Conservation (phyloP, 2,329 filamentous ascomycete species). For the Hypoxylon sp. region DNA sequence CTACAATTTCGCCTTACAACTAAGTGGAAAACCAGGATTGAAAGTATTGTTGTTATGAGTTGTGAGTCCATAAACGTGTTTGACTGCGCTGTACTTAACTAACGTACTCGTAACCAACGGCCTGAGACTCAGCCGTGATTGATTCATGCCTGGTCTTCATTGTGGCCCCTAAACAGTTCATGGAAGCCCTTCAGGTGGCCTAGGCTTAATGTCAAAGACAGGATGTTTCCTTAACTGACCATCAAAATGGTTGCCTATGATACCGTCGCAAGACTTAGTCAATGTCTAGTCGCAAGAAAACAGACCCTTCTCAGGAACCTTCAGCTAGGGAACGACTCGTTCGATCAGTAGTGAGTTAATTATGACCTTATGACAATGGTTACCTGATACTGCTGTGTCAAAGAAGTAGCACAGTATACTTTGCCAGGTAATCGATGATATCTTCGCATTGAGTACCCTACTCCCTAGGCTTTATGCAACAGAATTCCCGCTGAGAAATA, state of each 20-base stretch:
- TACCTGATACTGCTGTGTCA: not conserved
- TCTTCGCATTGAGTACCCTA: not conserved
- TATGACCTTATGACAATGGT: not conserved
- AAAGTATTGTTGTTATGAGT: not conserved
- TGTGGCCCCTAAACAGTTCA: not conserved
- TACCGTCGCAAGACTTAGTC: not conserved
- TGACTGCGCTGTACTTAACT: too few relatives aligned
- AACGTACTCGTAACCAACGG: too few relatives aligned
- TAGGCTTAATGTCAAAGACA: not conserved
- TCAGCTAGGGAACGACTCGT: not conserved
- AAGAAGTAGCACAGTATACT: not conserved
- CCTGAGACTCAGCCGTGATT: too few relatives aligned
- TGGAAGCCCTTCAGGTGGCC: not conserved
- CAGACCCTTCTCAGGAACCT: not conserved
- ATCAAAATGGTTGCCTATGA: not conserved
- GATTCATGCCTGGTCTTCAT: not conserved
- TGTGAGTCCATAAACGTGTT: not conserved
- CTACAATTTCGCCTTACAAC: not conserved
- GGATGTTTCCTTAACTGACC: not conserved
- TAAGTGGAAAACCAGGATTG: not conserved
- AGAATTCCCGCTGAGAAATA: not conserved
- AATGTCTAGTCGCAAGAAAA: not conserved
- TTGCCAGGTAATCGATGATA: not conserved
- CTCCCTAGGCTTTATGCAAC: not conserved
- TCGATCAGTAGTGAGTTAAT: not conserved